These are phyloP conservation scores for Pleurotus ostreatus DNA, from an alignment of 768 basidiomycete species.

Conservation along the genomic window DNA sequence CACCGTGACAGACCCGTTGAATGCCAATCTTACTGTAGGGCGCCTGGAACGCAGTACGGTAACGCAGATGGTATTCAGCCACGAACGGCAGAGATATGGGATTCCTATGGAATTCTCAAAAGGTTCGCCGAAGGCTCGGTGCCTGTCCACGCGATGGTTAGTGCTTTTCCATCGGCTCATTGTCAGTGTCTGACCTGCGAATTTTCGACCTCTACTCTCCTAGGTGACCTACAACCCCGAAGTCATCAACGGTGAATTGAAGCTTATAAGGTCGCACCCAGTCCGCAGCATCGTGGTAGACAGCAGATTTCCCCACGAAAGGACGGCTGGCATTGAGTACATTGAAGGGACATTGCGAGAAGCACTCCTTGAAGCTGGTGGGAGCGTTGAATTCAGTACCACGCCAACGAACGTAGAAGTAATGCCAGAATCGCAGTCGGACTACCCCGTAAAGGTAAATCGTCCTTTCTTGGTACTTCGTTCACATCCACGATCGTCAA, in stretches of 20 bases:
- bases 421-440: too few relatives aligned
- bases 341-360: slow-evolving; percentile 7
- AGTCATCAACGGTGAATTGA: not conserved
- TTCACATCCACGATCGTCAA: too few relatives aligned
- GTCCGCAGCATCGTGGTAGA: not conserved
- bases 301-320: slow-evolving; percentile 3
- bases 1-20: not conserved
- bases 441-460: too few relatives aligned
- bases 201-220: not conserved
- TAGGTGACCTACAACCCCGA: slow-evolving; percentile 9
- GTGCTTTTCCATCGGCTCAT: too few relatives aligned
- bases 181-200: not conserved
- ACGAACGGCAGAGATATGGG: slow-evolving; percentile 17
- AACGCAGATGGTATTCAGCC: slow-evolving; percentile 19
- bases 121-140: slow-evolving; percentile 5
- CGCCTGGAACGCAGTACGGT: not conserved
- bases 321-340: not conserved
- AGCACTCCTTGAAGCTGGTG: not conserved
- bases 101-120: slow-evolving; percentile 12
- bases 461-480: too few relatives aligned
- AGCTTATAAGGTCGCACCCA: not conserved
- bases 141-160: slow-evolving; percentile 1
- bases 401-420: too few relatives aligned
- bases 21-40: not conserved
- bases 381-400: not conserved